Percentiles rank a stretch among this genome's conserved stretches.
Conservation (phyloP, 1,284 basidiomycete species). For the Trichosporon sp. region DNA sequence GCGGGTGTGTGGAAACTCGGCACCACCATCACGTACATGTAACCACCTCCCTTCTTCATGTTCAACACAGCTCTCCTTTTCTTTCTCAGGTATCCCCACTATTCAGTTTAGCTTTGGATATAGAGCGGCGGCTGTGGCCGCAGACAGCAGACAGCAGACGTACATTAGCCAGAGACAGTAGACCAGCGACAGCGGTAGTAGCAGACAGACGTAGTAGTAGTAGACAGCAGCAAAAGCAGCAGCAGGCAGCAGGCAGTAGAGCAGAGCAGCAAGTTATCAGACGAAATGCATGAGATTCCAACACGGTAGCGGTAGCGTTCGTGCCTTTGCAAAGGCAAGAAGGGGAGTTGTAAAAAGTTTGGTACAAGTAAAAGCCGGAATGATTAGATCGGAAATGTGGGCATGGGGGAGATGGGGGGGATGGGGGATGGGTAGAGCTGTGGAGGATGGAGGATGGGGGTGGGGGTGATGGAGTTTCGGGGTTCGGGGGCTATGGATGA, state of each 20-base stretch:
- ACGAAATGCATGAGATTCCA: slow-evolving; percentile 20
- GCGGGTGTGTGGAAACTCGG: slow-evolving; percentile 51
- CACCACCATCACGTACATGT: slow-evolving; percentile 54
- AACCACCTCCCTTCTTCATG: background rate
- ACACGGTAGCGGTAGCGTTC: slow-evolving; percentile 14
- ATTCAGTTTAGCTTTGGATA: background rate
- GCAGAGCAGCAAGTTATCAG: slow-evolving; percentile 9
- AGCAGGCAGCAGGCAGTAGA: background rate
- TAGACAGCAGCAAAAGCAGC: background rate
- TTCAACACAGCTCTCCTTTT: too few species aligned
- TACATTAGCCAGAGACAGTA: too few species aligned
- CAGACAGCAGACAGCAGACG: background rate
- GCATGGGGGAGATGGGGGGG: background rate
- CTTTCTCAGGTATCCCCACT: too few species aligned
- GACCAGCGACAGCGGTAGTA: background rate
- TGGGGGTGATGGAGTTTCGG: background rate
- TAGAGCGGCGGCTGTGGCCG: background rate
- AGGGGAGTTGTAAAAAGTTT: background rate
- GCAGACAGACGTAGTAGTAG: background rate
- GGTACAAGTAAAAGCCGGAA: slow-evolving; percentile 1
- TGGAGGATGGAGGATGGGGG: slow-evolving; percentile 28
- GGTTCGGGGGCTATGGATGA: slow-evolving; percentile 31
- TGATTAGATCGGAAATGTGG: slow-evolving; percentile 30
- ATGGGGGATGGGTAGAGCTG: background rate
- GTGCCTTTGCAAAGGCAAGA: background rate